Evolutionary conservation across 768 basidiomycete species (phyloP), one percentile per base, ranked within the genome.

Genomic region (Pleurotus tuber-regium): DNA sequence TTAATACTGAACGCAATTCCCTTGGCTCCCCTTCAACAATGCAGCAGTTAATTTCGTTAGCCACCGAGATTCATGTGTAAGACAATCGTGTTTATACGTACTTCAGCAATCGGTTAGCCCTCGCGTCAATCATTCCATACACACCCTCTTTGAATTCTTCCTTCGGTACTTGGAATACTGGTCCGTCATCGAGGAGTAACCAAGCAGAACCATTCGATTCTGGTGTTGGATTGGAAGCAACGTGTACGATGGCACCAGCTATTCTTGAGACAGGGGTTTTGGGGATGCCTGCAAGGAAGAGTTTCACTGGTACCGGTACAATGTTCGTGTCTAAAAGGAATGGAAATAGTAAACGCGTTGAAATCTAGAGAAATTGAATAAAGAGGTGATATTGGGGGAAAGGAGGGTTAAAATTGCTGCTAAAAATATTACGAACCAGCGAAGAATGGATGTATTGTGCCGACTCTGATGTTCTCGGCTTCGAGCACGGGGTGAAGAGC

Each of bases 371-470:
- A 39, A 18, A 16, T 11, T 25, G 39, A 7, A 9, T 9, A 11
- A 21, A 26, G n/a, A 36, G 23, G 25, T 11, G 30, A 39, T 19
- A 41, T 42, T 39, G 16, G 30, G 4, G 21, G 3, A 50, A 42
- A 11, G 23, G 39, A 19, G 30, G 24, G 44, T 4, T 19, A 25
- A 23, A 40, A 43, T 25, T n/a, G 21, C 16, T 51, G 19, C 48
- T 9, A 33, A n/a, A 30, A 38, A 26, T 30, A 49, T 40, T n/a
- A 44, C 64, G 50, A 43, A 77, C 80, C 75, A 42, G 76, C 76
- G 54, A 81, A 82, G 62, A 72, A 82, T 0, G 81, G 80, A 52
- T 79, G 76, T 24, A 82, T 71, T 47, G 67, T 69, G 6, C 66
- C 72, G 18, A 80, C 63, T 24, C 78, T 66, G 57, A 81, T 74